Evolutionary conservation across 345 rosid genomes (phyloP).

Genomic region (Ceriops decandra): DNA sequence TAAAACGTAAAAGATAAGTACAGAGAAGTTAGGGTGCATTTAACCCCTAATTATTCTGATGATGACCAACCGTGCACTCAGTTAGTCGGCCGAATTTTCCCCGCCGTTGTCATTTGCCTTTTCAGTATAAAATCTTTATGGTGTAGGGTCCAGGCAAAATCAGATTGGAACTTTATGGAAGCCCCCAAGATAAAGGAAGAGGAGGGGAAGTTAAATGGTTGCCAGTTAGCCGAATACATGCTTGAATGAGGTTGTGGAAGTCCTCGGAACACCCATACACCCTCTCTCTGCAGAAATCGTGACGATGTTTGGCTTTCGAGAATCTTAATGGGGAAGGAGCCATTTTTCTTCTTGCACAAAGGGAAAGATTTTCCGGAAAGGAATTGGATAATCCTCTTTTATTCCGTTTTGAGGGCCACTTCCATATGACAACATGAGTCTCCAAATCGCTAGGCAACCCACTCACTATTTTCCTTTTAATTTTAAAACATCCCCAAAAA

Average conservation of each 20-base stretch:
- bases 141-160: slow-evolving; percentile 11
- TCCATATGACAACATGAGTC: background rate
- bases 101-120: slow-evolving; percentile 10
- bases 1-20: too few relatives aligned
- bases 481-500: background rate
- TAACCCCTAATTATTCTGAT: too few relatives aligned
- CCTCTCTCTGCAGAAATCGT: background rate
- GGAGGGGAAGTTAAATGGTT: slow-evolving; percentile 8
- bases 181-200: background rate
- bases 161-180: background rate
- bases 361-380: background rate
- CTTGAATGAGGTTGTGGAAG: background rate
- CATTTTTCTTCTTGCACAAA: background rate
- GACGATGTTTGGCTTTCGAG: slow-evolving; percentile 15
- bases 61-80: too few relatives aligned
- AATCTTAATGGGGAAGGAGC: slow-evolving; percentile 24
- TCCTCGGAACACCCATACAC: too few relatives aligned
- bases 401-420: slow-evolving; percentile 24
- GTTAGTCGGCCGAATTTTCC: background rate
- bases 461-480: background rate
- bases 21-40: too few relatives aligned
- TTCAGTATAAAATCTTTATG: slow-evolving; percentile 16
- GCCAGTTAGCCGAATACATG: background rate
- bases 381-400: slow-evolving; percentile 37
- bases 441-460: background rate